A percentile compares a stretch with the other conserved stretches of the same genome.
Conservation (phyloP, 768 basidiomycete species). For the Lyophyllum shimeji region DNA sequence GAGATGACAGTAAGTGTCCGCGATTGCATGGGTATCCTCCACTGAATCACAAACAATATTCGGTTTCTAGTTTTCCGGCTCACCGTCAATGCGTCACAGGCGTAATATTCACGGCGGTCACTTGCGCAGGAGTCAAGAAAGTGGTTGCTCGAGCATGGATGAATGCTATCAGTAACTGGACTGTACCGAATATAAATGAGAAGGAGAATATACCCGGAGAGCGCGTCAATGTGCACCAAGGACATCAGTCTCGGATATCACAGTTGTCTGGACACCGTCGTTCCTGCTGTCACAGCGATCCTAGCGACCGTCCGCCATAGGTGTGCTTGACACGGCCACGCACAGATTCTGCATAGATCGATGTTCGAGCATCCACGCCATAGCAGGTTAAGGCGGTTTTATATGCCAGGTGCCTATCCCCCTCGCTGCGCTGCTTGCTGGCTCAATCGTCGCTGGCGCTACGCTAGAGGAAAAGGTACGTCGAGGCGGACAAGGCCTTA, state of each 20-base stretch:
- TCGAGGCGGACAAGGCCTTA: no score
- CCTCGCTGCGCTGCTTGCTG: slow-evolving; percentile 7
- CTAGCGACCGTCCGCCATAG: slow-evolving; percentile 8
- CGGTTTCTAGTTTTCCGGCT: slow-evolving; percentile 15
- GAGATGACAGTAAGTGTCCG: slow-evolving; percentile 48
- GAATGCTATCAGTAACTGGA: no score
- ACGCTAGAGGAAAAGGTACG: no score
- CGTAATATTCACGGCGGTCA: neutral
- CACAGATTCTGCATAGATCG: slow-evolving; percentile 1
- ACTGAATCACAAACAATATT: neutral
- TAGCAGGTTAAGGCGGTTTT: neutral
- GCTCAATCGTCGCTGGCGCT: slow-evolving; percentile 5
- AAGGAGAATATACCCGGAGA: no score
- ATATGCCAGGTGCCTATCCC: neutral
- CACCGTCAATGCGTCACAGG: slow-evolving; percentile 7
- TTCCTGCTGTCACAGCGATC: neutral
- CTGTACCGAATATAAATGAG: no score
- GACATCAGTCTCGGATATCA: slow-evolving; percentile 9
- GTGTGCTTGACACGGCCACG: slow-evolving; percentile 10
- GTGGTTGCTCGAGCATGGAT: no score
- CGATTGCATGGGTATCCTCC: neutral
- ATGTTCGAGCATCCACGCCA: neutral
- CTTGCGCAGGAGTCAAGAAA: no score
- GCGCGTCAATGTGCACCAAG: neutral
- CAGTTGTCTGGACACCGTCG: slow-evolving; percentile 8